Conservation (phyloP, 176 grass and related monocot species). For the Tuctoria greenei region DNA sequence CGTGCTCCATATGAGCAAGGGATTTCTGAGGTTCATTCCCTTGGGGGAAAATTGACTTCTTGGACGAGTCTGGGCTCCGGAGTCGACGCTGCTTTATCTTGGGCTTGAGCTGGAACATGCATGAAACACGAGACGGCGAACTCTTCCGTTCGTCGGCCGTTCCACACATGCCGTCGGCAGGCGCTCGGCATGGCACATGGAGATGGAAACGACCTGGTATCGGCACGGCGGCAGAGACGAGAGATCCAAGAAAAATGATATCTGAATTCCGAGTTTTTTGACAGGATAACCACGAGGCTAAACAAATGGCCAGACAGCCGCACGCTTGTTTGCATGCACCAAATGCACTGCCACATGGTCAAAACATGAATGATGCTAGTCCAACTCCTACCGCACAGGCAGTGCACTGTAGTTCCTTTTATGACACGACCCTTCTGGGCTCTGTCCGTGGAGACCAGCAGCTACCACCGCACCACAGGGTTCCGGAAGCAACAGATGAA, state of each 20-base stretch:
- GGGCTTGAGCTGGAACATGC: not conserved
- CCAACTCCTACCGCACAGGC: not conserved
- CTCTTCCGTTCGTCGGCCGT: not conserved
- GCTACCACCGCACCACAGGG: not conserved
- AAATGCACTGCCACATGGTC: not conserved
- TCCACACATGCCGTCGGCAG: not conserved
- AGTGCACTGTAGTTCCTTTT: not conserved
- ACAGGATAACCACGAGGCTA: slow-evolving; percentile 15
- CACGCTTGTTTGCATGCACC: not conserved
- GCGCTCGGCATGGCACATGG: not conserved
- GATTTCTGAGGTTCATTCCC: not conserved
- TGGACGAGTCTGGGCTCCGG: not conserved
- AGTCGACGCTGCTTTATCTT: not conserved
- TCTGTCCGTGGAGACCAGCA: slow-evolving; percentile 20
- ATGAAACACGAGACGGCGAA: not conserved
- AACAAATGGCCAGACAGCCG: not conserved
- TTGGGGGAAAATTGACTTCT: not conserved
- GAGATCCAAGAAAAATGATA: too few species aligned
- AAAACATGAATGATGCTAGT: not conserved
- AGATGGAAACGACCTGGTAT: too few species aligned
- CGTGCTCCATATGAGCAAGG: not conserved
- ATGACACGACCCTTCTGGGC: slow-evolving; percentile 16
- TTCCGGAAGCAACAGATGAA: not conserved
- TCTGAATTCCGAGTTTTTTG: not conserved
- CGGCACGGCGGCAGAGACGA: not conserved